Base-by-base conservation (phyloP, 2,329 filamentous ascomycete genomes). In the Colletotrichum sojae region DNA sequence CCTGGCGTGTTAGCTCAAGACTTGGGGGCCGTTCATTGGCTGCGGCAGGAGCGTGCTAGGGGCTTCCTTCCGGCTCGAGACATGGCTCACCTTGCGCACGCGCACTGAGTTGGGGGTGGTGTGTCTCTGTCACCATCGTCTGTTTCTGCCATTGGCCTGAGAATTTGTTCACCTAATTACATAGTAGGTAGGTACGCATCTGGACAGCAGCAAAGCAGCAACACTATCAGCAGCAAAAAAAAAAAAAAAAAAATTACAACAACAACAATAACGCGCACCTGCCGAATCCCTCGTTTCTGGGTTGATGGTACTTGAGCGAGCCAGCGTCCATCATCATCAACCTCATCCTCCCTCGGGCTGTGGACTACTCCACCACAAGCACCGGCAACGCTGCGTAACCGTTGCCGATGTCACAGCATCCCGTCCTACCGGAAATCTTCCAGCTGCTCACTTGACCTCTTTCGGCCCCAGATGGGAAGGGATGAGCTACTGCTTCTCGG, bases 401-500 rank as follows among this genome's bases (percentile, higher is more conserved):
- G 45, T 57, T 57, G 36, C 52, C 59, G 58, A 57, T 63, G 58
- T 45, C 64, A 66, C 62, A 39, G 36, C 43, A 15, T 51, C 22
- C 57, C 52, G 64, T 49, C 63, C 63, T 70, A 63, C 63, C 67
- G 63, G 63, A 58, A 67, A 67, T 20, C 53, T 51, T 59, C 67
- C 63, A 58, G 64, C 31, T 67, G 57, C 53, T 68, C 67, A 70
- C 67, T 67, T 62, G 67, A 70, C 67, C 63, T 22, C 57, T 51
- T 18, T 9, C 62, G 45, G 31, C 67, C 46, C 52, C 57, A 63
- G 53, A 22, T 12, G 53, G 63, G 63, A 58, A 68, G 59, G 52
- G 67, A 70, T 70, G 57, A 45, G 52, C 67, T 31, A 31, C 27
- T 54, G 36, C 49, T 25, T 45, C 27, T 45, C 53, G 46, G 36